phyloP scores from a whole-genome alignment of 768 basidiomycete genomes.

The Naganishia antarctica region DNA sequence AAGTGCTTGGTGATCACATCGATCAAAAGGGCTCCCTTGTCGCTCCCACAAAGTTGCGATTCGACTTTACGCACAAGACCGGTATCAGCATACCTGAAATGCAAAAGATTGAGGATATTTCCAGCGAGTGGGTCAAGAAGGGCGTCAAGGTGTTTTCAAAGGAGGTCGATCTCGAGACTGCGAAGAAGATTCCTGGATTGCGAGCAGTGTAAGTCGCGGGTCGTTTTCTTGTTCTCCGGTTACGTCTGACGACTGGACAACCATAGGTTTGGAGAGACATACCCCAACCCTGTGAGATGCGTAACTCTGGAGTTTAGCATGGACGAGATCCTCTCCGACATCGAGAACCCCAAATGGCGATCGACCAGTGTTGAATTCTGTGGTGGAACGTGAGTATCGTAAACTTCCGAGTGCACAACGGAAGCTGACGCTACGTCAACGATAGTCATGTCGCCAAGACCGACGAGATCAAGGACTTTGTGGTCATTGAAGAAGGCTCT shows the following conservation, averaged over 20 bases:
- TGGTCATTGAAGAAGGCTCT: constrained; percentile 89
- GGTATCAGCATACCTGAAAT: constrained; percentile 73
- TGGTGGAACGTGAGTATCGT: constrained; percentile 83
- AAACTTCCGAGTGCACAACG: too few species aligned
- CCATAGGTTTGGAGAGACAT: constrained; percentile 78
- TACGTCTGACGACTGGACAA: neutral
- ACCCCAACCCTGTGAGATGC: constrained; percentile 94
- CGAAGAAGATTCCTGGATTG: constrained; percentile 83
- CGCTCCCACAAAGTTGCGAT: constrained; percentile 88
- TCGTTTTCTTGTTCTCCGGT: too few species aligned
- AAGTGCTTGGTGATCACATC: constrained; percentile 91
- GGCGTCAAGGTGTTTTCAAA: constrained; percentile 85
- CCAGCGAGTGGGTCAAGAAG: constrained; percentile 79
- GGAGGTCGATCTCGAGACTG: constrained; percentile 70
- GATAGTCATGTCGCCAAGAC: constrained; percentile 90
- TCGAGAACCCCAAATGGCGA: constrained; percentile 86
- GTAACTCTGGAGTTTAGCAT: constrained; percentile 84
- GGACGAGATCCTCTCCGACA: constrained; percentile 76
- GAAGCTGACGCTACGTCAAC: too few species aligned
- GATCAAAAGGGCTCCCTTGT: constrained; percentile 98
- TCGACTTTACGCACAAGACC: constrained; percentile 96
- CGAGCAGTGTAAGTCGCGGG: constrained; percentile 61
- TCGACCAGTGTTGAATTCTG: constrained; percentile 92
- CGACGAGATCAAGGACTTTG: constrained; percentile 92
- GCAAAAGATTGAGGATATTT: constrained; percentile 73